phyloP scores from a whole-genome alignment of 495 filamentous ascomycete species.

The Arthonia radiata region DNA sequence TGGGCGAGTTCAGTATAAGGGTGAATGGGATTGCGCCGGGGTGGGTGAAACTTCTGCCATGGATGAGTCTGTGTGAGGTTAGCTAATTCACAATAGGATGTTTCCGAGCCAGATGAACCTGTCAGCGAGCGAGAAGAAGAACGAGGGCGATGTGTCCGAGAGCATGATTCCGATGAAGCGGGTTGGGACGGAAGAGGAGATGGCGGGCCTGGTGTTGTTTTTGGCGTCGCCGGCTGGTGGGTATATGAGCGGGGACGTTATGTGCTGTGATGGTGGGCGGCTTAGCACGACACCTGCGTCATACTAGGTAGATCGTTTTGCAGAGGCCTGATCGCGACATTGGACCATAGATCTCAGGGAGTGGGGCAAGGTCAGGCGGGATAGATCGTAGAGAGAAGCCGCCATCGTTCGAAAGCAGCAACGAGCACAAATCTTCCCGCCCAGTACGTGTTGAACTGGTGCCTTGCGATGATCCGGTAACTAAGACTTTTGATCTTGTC shows the following conservation, averaged over 20 bases:
- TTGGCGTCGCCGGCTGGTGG: conserved; percentile 33
- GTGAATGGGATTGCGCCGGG: conserved; percentile 44
- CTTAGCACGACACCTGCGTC: conserved; percentile 20
- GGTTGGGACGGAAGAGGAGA: conserved; percentile 12
- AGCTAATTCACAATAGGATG: conserved; percentile 9
- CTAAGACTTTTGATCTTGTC: too few relatives aligned
- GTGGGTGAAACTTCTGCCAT: conserved; percentile 6
- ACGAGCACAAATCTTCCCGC: too few relatives aligned
- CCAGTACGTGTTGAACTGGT: too few relatives aligned
- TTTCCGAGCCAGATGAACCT: conserved; percentile 9
- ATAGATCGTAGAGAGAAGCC: too few relatives aligned
- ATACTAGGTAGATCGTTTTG: too few relatives aligned
- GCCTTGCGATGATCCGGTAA: too few relatives aligned
- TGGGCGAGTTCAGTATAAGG: conserved; percentile 33
- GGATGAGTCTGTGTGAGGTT: background rate
- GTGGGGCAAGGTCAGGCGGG: too few relatives aligned
- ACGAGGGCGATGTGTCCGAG: conserved; percentile 7
- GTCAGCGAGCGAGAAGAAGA: conserved; percentile 6
- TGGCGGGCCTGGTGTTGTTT: conserved; percentile 26
- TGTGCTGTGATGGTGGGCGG: conserved; percentile 34
- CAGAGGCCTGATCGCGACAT: too few relatives aligned
- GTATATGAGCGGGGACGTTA: conserved; percentile 29
- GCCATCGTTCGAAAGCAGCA: too few relatives aligned
- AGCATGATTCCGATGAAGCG: conserved; percentile 12
- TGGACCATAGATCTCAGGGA: too few relatives aligned